These are phyloP conservation scores for Trichoderma hamatum DNA, from an alignment of 2,329 filamentous ascomycete genomes.

Conservation along the genomic window DNA sequence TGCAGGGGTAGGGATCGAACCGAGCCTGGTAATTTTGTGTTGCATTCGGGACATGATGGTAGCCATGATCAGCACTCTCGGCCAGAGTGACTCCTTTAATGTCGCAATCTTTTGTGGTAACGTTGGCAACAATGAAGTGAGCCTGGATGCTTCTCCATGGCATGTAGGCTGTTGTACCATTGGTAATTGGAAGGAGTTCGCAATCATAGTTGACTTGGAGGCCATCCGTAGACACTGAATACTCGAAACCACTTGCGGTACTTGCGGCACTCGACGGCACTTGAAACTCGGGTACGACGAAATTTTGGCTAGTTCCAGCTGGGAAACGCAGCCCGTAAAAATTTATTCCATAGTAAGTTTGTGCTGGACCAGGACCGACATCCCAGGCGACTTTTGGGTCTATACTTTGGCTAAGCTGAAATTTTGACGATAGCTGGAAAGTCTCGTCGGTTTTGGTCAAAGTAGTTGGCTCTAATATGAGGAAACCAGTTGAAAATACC, in stretches of 20 bases:
- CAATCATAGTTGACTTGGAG: constrained; percentile 34
- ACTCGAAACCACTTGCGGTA: neutral
- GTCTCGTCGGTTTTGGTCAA: neutral
- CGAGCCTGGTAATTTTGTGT: constrained; percentile 36
- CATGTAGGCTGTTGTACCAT: constrained; percentile 30
- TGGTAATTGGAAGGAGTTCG: constrained; percentile 32
- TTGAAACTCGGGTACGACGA: constrained; percentile 7
- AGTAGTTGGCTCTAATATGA: constrained; percentile 18
- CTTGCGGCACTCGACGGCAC: neutral
- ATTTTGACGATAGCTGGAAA: neutral
- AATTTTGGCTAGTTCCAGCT: constrained; percentile 1
- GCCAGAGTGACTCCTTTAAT: constrained; percentile 34
- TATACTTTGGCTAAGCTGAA: neutral
- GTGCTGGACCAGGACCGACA: constrained; percentile 6
- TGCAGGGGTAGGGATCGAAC: constrained; percentile 34
- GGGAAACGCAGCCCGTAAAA: constrained; percentile 17
- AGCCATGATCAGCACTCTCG: constrained; percentile 33
- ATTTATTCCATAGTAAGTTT: constrained; percentile 17
- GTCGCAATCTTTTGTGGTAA: constrained; percentile 33
- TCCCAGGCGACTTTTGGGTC: neutral
- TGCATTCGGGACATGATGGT: constrained; percentile 33
- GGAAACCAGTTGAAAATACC: constrained; percentile 11
- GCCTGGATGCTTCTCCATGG: constrained; percentile 33
- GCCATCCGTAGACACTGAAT: constrained; percentile 29
- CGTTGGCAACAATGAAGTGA: constrained; percentile 32